Evolutionary conservation across 1,139 yeast species (phyloP).

Genomic region (Starmera stellimalicola): DNA sequence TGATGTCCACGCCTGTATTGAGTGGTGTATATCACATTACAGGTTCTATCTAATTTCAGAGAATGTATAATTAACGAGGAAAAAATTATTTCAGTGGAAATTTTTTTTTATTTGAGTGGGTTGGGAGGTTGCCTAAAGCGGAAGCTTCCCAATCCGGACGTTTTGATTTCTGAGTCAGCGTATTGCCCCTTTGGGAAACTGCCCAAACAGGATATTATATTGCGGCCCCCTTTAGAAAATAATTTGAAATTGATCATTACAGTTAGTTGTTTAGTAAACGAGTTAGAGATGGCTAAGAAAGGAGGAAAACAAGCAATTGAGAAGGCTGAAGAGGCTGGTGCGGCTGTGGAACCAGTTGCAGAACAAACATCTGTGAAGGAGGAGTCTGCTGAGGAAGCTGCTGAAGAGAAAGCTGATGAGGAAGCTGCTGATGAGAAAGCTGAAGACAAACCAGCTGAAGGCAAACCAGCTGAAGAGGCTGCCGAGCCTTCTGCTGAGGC

Average conservation of each 20-base stretch:
- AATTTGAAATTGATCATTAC: too few relatives aligned
- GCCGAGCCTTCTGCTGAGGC: slow-evolving; percentile 1
- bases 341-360: slow-evolving; percentile 2
- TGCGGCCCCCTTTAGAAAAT: too few relatives aligned
- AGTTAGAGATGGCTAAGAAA: slow-evolving; percentile 5
- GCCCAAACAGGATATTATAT: too few relatives aligned
- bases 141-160: too few relatives aligned
- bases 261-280: too few relatives aligned
- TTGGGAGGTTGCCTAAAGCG: too few relatives aligned
- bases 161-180: too few relatives aligned
- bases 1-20: slow-evolving; percentile 63
- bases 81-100: too few relatives aligned
- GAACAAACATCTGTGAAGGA: slow-evolving; percentile 1
- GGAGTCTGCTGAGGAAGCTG: slow-evolving; percentile 2
- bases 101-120: too few relatives aligned
- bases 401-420: slow-evolving; percentile 7
- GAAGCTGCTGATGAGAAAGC: slow-evolving; percentile 5
- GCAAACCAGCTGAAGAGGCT: slow-evolving; percentile 1
- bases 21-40: slow-evolving; percentile 29
- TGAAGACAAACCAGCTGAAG: neutral
- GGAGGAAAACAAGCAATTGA: slow-evolving; percentile 15
- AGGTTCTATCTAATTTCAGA: slow-evolving; percentile 57
- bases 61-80: slow-evolving; percentile 19
- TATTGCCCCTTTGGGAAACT: too few relatives aligned
- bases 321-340: slow-evolving; percentile 3